A percentile compares a stretch with the other conserved stretches of the same genome.
Conservation (phyloP, 805 yeast genomes). For the Candida khao-thaluensis region DNA sequence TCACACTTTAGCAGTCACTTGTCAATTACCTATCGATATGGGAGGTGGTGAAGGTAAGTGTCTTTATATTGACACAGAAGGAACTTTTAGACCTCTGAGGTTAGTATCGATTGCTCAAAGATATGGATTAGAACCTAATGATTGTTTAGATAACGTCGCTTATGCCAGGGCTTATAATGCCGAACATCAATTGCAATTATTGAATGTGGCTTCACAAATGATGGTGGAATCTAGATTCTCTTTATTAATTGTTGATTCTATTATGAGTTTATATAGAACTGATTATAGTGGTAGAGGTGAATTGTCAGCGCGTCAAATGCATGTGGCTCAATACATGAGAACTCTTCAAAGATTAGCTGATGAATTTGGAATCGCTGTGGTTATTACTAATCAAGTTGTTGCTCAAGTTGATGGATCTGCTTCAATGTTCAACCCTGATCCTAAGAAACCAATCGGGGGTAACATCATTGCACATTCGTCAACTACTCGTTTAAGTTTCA, state of each 20-base stretch:
- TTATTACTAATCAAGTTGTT: slow-evolving; percentile 89
- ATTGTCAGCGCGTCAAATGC: slow-evolving; percentile 89
- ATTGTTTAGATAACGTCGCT: slow-evolving; percentile 94
- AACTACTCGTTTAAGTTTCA: slow-evolving; percentile 86
- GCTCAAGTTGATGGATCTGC: slow-evolving; percentile 96
- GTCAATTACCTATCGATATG: slow-evolving; percentile 93
- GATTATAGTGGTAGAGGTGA: slow-evolving; percentile 96
- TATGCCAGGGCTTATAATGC: slow-evolving; percentile 97
- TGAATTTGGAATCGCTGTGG: slow-evolving; percentile 96
- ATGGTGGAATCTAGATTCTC: slow-evolving; percentile 94
- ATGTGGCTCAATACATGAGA: slow-evolving; percentile 90
- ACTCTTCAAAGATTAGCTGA: slow-evolving; percentile 91
- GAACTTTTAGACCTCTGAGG: slow-evolving; percentile 92
- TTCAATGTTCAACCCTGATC: slow-evolving; percentile 84
- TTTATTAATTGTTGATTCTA: slow-evolving; percentile 89
- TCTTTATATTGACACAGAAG: slow-evolving; percentile 93
- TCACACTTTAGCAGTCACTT: slow-evolving; percentile 94
- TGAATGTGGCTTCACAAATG: slow-evolving; percentile 90
- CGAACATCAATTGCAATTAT: slow-evolving; percentile 86
- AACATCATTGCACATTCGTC: slow-evolving; percentile 96
- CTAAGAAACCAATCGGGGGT: slow-evolving; percentile 98
- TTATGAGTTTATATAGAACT: slow-evolving; percentile 94
- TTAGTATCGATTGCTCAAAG: slow-evolving; percentile 86
- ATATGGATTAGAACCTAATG: slow-evolving; percentile 88
- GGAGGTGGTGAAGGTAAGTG: slow-evolving; percentile 99